phyloP scores from a whole-genome alignment of 2,329 filamentous ascomycete species.

The Hypoxylon rubiginosum region DNA sequence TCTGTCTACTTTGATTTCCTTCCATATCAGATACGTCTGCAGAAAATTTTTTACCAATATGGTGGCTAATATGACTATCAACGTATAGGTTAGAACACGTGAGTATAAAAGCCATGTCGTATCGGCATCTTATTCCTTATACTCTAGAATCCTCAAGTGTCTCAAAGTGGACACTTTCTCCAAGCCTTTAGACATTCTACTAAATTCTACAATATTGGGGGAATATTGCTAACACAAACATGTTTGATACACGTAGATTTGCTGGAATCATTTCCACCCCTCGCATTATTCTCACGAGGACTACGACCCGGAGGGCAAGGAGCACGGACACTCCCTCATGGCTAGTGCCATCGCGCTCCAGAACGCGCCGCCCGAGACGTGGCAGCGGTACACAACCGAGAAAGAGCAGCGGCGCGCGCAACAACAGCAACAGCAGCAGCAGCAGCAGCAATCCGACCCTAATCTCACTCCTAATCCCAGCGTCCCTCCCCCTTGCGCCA shows the following conservation, averaged over 20 bases:
- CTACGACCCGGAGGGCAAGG: slow-evolving; percentile 44
- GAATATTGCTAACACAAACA: no score
- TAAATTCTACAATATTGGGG: no score
- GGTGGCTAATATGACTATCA: slow-evolving; percentile 1
- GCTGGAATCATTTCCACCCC: slow-evolving; percentile 63
- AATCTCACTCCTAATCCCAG: neutral
- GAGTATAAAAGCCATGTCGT: no score
- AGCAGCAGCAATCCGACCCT: slow-evolving; percentile 11
- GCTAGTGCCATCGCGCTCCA: slow-evolving; percentile 49
- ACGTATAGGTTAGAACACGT: slow-evolving; percentile 62
- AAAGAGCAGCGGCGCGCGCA: slow-evolving; percentile 18
- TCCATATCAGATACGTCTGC: no score
- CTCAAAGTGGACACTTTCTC: no score
- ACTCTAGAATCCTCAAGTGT: no score
- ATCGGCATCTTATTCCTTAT: no score
- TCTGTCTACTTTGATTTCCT: neutral
- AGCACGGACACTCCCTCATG: slow-evolving; percentile 50
- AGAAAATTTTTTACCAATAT: no score
- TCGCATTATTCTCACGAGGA: slow-evolving; percentile 56
- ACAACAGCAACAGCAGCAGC: no score
- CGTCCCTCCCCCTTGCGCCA: neutral
- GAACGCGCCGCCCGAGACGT: slow-evolving; percentile 35
- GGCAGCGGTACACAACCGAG: slow-evolving; percentile 34
- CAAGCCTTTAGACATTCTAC: no score
- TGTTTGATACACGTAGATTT: no score